Base-by-base conservation (phyloP, 78 protist species). In the Polysphondylium violaceum region DNA sequence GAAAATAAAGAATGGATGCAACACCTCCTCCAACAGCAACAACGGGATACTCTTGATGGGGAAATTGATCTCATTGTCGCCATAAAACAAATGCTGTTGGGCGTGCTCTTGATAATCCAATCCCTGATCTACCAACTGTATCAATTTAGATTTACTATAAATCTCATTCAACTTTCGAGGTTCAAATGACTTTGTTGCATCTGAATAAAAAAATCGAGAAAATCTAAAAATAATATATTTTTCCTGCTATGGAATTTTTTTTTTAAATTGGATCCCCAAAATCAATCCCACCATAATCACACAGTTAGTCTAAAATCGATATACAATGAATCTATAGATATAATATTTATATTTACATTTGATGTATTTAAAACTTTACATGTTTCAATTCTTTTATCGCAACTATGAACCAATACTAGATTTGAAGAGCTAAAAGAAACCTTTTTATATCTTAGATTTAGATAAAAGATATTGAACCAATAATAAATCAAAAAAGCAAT, bases 1-100 rank as follows among this genome's bases (percentile, higher is more conserved):
- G 59, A 97, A 97, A 40, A 97, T 36, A 73, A 91, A 96, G 72
- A 97, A 97, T 36, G 99, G 99, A 85, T 95, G 95, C 53, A 97
- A 74, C 0, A 87, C 87, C 40, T 96, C 97, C 4, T 88, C 95
- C 65, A 95, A 25, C 12, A 94, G 56, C 23, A 95, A 44, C 19
- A 40, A 4, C 5, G 81, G 86, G 17, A 63, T 75, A 23, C 91
- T 40, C 51, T 95, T 95, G 36, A 69, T 8, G 14, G 94, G 94
- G 0, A 88, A 55, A 31, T 64, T 69, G 12, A 88, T 72, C 14
- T 43, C 56, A 71, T 88, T 88, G 1, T n/a, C 0, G 14, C 77
- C 77, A 72, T 50, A 72, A 33, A n/a, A n/a, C n/a, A n/a, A n/a
- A n/a, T n/a, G n/a, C n/a, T n/a, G n/a, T n/a, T n/a, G n/a, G n/a